These are phyloP conservation scores for Coemansia guatemalensis DNA, from an alignment of 192 early-diverging fungal species.

Conservation along the genomic window DNA sequence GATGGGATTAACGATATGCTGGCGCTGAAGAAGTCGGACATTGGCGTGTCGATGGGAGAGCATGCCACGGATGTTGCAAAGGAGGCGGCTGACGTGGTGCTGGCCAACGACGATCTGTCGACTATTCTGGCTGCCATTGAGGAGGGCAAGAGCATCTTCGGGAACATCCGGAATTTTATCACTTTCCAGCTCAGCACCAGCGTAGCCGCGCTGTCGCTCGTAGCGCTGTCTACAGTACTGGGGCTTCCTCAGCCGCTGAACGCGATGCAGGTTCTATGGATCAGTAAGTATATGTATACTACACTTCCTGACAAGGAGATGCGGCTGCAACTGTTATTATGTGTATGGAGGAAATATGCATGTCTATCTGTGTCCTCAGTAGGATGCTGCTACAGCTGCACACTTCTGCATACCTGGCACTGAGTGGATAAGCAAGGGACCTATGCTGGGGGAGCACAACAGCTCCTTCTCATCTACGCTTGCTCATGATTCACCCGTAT, in stretches of 20 bases:
- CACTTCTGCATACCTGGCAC: neutral
- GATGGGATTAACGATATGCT: constrained; percentile 98
- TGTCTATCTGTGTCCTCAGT: neutral
- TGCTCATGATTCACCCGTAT: neutral
- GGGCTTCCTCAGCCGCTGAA: constrained; percentile 90
- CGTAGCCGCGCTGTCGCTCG: constrained; percentile 84
- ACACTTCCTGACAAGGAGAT: neutral
- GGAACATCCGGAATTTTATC: constrained; percentile 97
- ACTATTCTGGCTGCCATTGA: constrained; percentile 93
- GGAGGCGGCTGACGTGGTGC: constrained; percentile 96
- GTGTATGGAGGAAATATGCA: neutral
- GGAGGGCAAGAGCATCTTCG: constrained; percentile 96
- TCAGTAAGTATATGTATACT: constrained; percentile 59
- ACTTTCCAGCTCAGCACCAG: constrained; percentile 96
- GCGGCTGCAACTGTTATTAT: neutral
- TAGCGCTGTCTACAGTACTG: constrained; percentile 83
- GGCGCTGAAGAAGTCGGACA: constrained; percentile 88
- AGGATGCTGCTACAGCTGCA: neutral
- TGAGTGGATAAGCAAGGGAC: neutral
- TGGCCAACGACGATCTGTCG: constrained; percentile 94
- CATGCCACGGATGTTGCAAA: constrained; percentile 94
- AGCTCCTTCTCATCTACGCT: neutral
- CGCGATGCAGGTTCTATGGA: constrained; percentile 99
- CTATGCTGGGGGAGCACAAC: too few relatives aligned
- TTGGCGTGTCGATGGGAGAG: constrained; percentile 97